A percentile compares a stretch with the other conserved stretches of the same genome.
phyloP scores from a whole-genome alignment of 164 flowering plant species.

The Nymphaea thermarum region DNA sequence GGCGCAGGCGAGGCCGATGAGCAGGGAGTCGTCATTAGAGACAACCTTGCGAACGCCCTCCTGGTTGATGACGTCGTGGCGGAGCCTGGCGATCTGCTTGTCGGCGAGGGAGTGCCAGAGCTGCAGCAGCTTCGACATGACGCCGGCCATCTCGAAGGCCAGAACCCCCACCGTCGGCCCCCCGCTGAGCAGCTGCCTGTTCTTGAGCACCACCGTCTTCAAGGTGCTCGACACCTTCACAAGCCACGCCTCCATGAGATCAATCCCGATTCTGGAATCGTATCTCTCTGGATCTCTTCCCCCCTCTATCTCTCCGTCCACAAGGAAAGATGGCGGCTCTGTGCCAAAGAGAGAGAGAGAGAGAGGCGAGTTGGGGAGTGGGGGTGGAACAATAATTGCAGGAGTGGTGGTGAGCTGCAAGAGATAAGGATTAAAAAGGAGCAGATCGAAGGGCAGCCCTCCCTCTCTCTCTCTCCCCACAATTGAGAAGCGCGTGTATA shows the following conservation, averaged over 20 bases:
- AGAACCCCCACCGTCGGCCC: slow-evolving; percentile 49
- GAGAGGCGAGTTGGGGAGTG: slow-evolving; percentile 11
- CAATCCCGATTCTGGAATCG: slow-evolving; percentile 13
- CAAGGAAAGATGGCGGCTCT: slow-evolving; percentile 9
- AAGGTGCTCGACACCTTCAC: slow-evolving; percentile 38
- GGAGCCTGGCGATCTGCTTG: slow-evolving; percentile 30
- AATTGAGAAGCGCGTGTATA: no score
- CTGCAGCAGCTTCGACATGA: slow-evolving; percentile 75
- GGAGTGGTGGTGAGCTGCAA: background rate
- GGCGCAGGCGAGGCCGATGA: slow-evolving; percentile 68
- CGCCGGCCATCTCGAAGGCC: slow-evolving; percentile 68
- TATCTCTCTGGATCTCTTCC: no score
- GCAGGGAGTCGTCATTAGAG: slow-evolving; percentile 71
- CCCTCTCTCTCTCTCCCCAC: background rate
- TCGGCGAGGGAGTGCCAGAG: slow-evolving; percentile 69
- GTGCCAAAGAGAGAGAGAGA: slow-evolving; percentile 1
- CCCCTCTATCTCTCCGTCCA: background rate
- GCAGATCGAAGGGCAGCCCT: background rate
- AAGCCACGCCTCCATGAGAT: slow-evolving; percentile 31
- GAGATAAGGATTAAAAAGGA: background rate
- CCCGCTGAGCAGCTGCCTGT: slow-evolving; percentile 5
- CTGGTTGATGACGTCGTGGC: slow-evolving; percentile 37
- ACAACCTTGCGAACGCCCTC: slow-evolving; percentile 84
- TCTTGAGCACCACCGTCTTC: slow-evolving; percentile 8
- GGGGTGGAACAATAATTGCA: slow-evolving; percentile 4